phyloP scores from a whole-genome alignment of 495 filamentous ascomycete species.

The Acidomyces sp. region DNA sequence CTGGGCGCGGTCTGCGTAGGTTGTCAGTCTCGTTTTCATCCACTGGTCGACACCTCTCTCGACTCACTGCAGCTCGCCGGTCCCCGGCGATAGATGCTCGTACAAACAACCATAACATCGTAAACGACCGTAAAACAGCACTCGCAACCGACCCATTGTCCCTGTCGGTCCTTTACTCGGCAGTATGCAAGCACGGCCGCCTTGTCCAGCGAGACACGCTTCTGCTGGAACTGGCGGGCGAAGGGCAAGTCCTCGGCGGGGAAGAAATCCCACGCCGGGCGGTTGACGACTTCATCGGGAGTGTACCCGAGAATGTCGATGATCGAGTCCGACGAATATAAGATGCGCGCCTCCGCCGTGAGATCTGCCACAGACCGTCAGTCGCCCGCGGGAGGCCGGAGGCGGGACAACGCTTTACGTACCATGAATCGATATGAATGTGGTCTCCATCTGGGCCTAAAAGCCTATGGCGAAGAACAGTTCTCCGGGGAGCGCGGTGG shows the following conservation, averaged over 20 bases:
- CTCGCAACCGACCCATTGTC: conserved; percentile 69
- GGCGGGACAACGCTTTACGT: conserved; percentile 18
- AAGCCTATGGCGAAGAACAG: conserved; percentile 1
- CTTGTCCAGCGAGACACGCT: conserved; percentile 67
- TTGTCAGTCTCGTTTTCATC: conserved; percentile 1
- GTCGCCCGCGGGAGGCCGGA: not conserved
- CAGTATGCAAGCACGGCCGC: conserved; percentile 76
- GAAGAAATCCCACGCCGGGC: conserved; percentile 77
- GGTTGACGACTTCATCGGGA: conserved; percentile 60
- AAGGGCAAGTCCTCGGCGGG: conserved; percentile 70
- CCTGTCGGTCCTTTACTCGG: conserved; percentile 51
- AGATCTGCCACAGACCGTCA: conserved; percentile 41
- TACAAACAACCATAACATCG: conserved; percentile 75
- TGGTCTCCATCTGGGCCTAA: conserved; percentile 60
- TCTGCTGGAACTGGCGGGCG: conserved; percentile 57
- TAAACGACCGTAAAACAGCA: conserved; percentile 84
- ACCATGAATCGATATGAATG: conserved; percentile 90
- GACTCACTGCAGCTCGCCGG: conserved; percentile 60
- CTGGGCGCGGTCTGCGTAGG: conserved; percentile 51
- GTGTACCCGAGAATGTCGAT: conserved; percentile 69
- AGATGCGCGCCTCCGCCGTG: conserved; percentile 60
- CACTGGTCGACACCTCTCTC: conserved; percentile 7
- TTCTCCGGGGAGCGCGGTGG: no score
- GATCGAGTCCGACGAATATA: conserved; percentile 75
- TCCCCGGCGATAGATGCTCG: conserved; percentile 61